Percentiles rank a stretch among this genome's conserved stretches.
phyloP scores from a whole-genome alignment of 768 basidiomycete species.

The Lactifluus hygrophoroides region DNA sequence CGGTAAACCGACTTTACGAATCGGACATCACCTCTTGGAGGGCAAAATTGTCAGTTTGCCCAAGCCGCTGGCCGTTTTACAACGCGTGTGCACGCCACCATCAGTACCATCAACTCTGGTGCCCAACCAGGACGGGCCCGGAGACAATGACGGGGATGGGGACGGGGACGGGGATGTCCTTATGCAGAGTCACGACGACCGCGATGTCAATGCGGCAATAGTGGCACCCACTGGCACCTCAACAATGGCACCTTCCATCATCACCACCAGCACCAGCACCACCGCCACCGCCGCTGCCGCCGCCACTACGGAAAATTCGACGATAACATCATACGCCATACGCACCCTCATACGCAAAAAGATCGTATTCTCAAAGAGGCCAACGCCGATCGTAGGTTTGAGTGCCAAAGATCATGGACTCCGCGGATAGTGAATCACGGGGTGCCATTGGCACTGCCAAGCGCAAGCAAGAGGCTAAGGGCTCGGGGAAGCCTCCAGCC shows the following conservation, averaged over 20 bases:
- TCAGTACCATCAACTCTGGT: background rate
- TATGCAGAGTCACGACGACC: constrained; percentile 22
- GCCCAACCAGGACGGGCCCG: background rate
- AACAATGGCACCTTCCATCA: no score
- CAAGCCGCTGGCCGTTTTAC: constrained; percentile 77
- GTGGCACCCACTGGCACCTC: constrained; percentile 13
- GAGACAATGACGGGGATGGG: background rate
- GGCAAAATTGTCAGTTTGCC: constrained; percentile 69
- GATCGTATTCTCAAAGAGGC: constrained; percentile 75
- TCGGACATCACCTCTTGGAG: constrained; percentile 88
- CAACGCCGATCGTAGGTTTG: constrained; percentile 54
- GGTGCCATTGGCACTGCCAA: no score
- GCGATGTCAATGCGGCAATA: background rate
- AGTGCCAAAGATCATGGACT: constrained; percentile 6
- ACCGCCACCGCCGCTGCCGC: no score
- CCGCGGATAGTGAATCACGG: background rate
- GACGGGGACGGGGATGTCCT: constrained; percentile 11
- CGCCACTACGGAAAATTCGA: background rate
- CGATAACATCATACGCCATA: constrained; percentile 29
- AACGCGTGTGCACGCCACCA: constrained; percentile 29
- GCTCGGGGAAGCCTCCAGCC: background rate
- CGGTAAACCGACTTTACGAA: constrained; percentile 68
- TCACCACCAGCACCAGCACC: no score
- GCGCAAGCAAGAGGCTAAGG: background rate
- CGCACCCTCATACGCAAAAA: constrained; percentile 71